phyloP scores from a whole-genome alignment of 805 yeast genomes.

The Saccharomycopsis sp. region DNA sequence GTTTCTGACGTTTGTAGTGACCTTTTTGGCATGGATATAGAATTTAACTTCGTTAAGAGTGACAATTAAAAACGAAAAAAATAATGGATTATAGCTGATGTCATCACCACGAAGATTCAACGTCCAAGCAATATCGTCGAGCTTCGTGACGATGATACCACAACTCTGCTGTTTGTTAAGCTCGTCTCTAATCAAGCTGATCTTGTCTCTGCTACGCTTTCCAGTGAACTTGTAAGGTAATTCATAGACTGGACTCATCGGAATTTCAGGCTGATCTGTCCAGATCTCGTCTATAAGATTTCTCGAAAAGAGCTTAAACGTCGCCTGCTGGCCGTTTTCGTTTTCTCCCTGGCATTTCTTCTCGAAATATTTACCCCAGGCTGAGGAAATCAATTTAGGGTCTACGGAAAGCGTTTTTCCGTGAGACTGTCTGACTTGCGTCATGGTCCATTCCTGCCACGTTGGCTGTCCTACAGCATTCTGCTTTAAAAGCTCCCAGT shows the following conservation, averaged over 20 bases:
- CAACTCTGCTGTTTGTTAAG: constrained; percentile 29
- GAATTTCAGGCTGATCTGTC: constrained; percentile 63
- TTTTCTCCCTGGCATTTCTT: constrained; percentile 22
- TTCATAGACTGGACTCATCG: constrained; percentile 42
- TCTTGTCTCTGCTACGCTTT: constrained; percentile 50
- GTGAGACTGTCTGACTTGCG: background rate
- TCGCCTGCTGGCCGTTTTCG: constrained; percentile 32
- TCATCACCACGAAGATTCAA: constrained; percentile 75
- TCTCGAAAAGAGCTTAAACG: constrained; percentile 43
- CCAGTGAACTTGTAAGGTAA: constrained; percentile 60
- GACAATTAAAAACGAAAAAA: constrained; percentile 56
- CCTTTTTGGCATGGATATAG: constrained; percentile 13
- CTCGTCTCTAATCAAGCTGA: constrained; percentile 37
- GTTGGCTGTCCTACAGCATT: constrained; percentile 43
- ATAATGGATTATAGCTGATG: constrained; percentile 79
- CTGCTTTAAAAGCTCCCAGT: constrained; percentile 51
- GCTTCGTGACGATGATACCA: constrained; percentile 45
- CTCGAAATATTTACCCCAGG: constrained; percentile 28
- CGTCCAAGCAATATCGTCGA: constrained; percentile 91
- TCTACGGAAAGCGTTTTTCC: constrained; percentile 51
- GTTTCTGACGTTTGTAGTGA: constrained; percentile 22
- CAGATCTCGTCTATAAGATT: constrained; percentile 77
- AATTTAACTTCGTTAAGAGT: constrained; percentile 12
- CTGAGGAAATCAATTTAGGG: constrained; percentile 61
- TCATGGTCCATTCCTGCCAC: constrained; percentile 55